Base-by-base conservation (phyloP, 768 basidiomycete species). In the Pulveroboletus sp. region DNA sequence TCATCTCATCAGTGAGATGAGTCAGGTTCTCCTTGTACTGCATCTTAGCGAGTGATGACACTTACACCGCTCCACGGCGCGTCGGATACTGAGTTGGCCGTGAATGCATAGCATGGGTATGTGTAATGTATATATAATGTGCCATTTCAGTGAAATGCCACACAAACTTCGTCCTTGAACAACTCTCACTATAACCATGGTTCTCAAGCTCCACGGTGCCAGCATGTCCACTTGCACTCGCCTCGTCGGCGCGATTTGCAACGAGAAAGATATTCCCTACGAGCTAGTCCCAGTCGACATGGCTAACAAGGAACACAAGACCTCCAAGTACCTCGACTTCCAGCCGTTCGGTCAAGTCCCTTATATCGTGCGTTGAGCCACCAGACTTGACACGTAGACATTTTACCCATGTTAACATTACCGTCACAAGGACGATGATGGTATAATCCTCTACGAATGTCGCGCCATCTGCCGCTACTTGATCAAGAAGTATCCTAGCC, bases 331-430 rank as follows among this genome's bases (percentile, higher is more conserved):
- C 68, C 17, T 75, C 15, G 58, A 65, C 28, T 66, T 72, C 44
- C 83, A 89, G 56, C 86, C 87, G 0, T 81, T 80, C 52, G 76
- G 76, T 8, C 75, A 78, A 62, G 59, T 80, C 41, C 78, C 79
- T 4, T 73, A 71, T 57, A 67, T 79, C 47, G 69, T 69, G 21
- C 36, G 67, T 54, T 24, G 14, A 35, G 4, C 9, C 11, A 5
- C 7, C 27, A 10, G 4, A 9, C 21, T 21, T 26, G 31, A 32
- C 21, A 21, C 21, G 31, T 32, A 5, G 31, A 13, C 8, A 13
- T 21, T 21, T 21, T 21, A 21, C 21, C 21, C 21, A 32, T 32
- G 3, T 9, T 5, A 2, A 8, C 21, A 2, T 1, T 0, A 27
- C 24, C 18, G 21, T 27, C 1, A 8, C 26, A 28, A 78, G 76